These are phyloP conservation scores for Emydomyces testavorans DNA, from an alignment of 2,329 filamentous ascomycete genomes.

Conservation along the genomic window DNA sequence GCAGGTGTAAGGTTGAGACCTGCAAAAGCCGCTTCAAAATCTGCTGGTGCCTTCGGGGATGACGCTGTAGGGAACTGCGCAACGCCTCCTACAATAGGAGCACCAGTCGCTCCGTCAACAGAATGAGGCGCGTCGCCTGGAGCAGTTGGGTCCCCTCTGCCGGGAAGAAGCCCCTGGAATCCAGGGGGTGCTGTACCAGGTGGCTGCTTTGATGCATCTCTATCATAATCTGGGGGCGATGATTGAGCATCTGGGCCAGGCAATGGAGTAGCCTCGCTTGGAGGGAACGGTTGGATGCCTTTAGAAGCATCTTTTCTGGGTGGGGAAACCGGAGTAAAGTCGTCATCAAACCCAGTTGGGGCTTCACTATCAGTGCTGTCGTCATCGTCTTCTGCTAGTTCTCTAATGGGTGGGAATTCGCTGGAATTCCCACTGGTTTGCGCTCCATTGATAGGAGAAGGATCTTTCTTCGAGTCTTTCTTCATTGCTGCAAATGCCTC, in stretches of 20 bases:
- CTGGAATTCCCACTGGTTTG: conserved; percentile 34
- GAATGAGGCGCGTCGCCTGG: conserved; percentile 32
- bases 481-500: conserved; percentile 38
- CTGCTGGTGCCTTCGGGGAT: conserved; percentile 24
- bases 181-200: conserved; percentile 27
- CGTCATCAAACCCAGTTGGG: conserved; percentile 68
- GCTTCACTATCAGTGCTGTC: conserved; percentile 60
- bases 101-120: conserved; percentile 28
- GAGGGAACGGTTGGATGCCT: conserved; percentile 31
- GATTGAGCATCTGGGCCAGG: conserved; percentile 45
- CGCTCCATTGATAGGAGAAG: conserved; percentile 24
- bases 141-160: conserved; percentile 31
- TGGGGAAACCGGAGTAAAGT: conserved; percentile 61
- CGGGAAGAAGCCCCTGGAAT: conserved; percentile 32
- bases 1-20: conserved; percentile 36
- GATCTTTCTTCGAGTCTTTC: conserved; percentile 29
- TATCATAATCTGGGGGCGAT: conserved; percentile 41
- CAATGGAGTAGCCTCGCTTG: conserved; percentile 35
- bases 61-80: conserved; percentile 24
- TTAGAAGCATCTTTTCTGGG: conserved; percentile 25
- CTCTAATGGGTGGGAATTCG: conserved; percentile 91
- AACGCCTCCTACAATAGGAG: conserved; percentile 29
- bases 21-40: conserved; percentile 39
- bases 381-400: conserved; percentile 68
- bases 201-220: conserved; percentile 19